Evolutionary conservation across 2,329 filamentous ascomycete genomes (phyloP).

Genomic region (Fusarium transvaalense): DNA sequence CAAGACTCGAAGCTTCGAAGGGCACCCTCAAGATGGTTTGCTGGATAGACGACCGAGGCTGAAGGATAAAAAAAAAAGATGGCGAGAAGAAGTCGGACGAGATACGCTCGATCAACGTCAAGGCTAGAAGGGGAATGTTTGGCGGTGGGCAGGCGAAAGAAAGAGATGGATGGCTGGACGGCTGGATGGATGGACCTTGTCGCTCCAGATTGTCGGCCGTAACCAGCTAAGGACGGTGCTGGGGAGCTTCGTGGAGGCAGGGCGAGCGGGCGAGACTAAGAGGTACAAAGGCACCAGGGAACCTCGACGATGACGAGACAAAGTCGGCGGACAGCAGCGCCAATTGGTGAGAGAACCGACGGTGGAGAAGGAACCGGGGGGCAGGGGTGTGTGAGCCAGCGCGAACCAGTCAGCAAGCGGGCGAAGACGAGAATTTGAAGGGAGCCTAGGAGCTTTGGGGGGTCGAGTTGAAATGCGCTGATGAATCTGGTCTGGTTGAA

Average conservation of each 20-base stretch:
- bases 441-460: constrained; percentile 31
- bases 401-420: constrained; percentile 36
- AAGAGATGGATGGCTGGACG: constrained; percentile 25
- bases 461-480: constrained; percentile 30
- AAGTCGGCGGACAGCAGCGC: constrained; percentile 41
- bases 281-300: constrained; percentile 44
- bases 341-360: constrained; percentile 46
- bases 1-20: constrained; percentile 13
- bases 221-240: constrained; percentile 38
- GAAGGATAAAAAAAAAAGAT: constrained; percentile 14
- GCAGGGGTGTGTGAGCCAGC: constrained; percentile 43
- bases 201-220: constrained; percentile 39
- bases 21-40: constrained; percentile 6
- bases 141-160: constrained; percentile 42
- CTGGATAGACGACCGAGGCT: constrained; percentile 16
- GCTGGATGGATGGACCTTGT: constrained; percentile 43
- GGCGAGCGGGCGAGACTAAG: constrained; percentile 45
- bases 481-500: constrained; percentile 33
- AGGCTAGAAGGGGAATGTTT: constrained; percentile 44
- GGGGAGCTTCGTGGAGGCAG: constrained; percentile 45
- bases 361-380: constrained; percentile 39
- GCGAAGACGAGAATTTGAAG: constrained; percentile 40
- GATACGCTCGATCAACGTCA: constrained; percentile 32
- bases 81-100: constrained; percentile 24
- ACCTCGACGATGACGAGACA: constrained; percentile 50